Evolutionary conservation across 805 yeast genomes (phyloP).

Genomic region (Suhomyces sp.): DNA sequence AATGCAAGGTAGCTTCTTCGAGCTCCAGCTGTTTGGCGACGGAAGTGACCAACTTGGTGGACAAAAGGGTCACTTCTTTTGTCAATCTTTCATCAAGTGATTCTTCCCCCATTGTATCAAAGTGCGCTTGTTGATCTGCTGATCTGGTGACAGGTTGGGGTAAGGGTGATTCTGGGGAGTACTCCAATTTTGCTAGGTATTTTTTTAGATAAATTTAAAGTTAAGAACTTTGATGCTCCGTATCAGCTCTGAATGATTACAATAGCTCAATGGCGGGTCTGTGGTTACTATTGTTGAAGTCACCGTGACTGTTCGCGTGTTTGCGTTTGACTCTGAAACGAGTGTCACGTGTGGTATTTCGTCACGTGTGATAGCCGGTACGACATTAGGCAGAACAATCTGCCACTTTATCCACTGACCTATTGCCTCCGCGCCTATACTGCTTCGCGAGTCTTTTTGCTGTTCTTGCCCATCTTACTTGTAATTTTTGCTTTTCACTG

Average conservation of each 20-base stretch:
- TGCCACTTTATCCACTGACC: no score
- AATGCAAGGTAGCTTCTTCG: slow-evolving; percentile 46
- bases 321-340: neutral
- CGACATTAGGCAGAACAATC: neutral
- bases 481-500: neutral
- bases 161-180: neutral
- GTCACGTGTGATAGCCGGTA: neutral
- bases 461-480: neutral
- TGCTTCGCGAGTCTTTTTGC: neutral
- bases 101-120: slow-evolving; percentile 6
- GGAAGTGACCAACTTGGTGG: slow-evolving; percentile 60
- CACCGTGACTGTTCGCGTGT: slow-evolving; percentile 1
- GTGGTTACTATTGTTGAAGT: neutral
- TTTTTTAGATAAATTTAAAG: neutral
- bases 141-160: neutral
- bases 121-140: neutral
- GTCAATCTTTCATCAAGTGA: slow-evolving; percentile 42
- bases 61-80: slow-evolving; percentile 52
- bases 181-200: neutral
- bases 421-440: neutral
- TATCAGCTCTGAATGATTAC: neutral
- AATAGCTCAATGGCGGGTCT: neutral
- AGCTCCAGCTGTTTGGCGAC: slow-evolving; percentile 54
- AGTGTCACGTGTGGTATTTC: neutral
- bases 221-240: neutral